Base-by-base conservation (phyloP, 2,329 filamentous ascomycete species). In the Acrocalymma vagum region DNA sequence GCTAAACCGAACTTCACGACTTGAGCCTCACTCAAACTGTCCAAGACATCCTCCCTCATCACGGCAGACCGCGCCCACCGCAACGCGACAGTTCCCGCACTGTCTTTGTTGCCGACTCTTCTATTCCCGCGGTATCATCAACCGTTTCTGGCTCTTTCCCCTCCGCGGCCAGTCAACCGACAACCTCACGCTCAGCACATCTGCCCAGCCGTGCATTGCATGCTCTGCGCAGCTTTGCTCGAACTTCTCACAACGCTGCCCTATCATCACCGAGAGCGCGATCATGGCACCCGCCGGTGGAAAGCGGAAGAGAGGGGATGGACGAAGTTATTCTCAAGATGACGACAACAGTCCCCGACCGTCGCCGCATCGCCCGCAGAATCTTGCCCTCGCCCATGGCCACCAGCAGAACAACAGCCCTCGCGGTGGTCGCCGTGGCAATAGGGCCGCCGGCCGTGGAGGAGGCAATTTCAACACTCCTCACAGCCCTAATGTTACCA, bases 261-360 rank as follows among this genome's bases (percentile, higher is more conserved):
- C 60, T 62, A 54, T 56, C 53, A 45, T 48, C 49, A 45, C 31
- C 56, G 51, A 60, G 52, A 46, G 58, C 58, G 54, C 62, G 50
- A 63, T 21, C 27, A 82, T 82, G 80, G 72, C 78, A 65, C 78
- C 76, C 51, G n/a, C n/a, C n/a, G 67, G 67, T 51, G 70, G 72
- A 38, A 85, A 85, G 73, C 75, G 82, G 48, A 84, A 84, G 73
- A 73, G 77, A 43, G 65, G 70, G 22, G 76, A 79, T 31, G 31
- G 14, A 30, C 69, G 73, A 47, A 69, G 63, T 30, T 70, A 67
- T 42, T 71, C 74, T 10, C 65, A 75, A 34, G 74, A 78, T 28
- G 60, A 63, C 36, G 65, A 63, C 50, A 70, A 75, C 40, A 60
- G 55, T 32, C 53, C 63, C 13, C 63, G 77, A 40, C 74, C 75